These are phyloP conservation scores for Penicillium concentricum DNA, from an alignment of 2,329 filamentous ascomycete genomes.

Conservation along the genomic window DNA sequence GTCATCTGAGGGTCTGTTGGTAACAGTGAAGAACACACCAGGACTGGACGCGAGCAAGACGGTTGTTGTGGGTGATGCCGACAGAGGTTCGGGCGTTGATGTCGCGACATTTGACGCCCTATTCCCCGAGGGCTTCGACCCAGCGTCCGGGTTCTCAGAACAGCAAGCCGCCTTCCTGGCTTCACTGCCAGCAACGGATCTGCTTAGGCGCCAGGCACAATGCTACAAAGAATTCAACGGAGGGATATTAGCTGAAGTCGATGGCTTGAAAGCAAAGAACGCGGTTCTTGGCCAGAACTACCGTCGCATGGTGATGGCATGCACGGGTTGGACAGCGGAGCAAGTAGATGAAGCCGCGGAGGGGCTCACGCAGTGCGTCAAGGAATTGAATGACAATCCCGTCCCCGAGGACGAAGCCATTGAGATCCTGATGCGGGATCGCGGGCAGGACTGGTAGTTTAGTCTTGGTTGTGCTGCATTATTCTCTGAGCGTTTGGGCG, in stretches of 20 bases:
- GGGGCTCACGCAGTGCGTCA: slow-evolving; percentile 78
- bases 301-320: slow-evolving; percentile 80
- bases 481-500: slow-evolving; percentile 21
- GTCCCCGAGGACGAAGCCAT: slow-evolving; percentile 46
- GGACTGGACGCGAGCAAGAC: slow-evolving; percentile 48
- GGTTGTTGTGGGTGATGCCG: slow-evolving; percentile 49
- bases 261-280: slow-evolving; percentile 72
- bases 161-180: slow-evolving; percentile 46
- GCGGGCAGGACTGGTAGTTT: slow-evolving; percentile 45
- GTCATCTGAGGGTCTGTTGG: slow-evolving; percentile 69
- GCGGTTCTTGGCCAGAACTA: slow-evolving; percentile 86
- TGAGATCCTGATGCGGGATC: slow-evolving; percentile 46
- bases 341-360: slow-evolving; percentile 80
- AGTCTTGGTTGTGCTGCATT: slow-evolving; percentile 5
- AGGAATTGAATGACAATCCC: slow-evolving; percentile 66
- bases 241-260: slow-evolving; percentile 65
- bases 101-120: slow-evolving; percentile 35
- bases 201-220: slow-evolving; percentile 66
- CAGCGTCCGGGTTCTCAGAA: slow-evolving; percentile 43
- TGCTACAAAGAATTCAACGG: slow-evolving; percentile 70
- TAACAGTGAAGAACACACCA: slow-evolving; percentile 51
- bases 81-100: slow-evolving; percentile 42
- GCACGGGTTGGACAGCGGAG: slow-evolving; percentile 73
- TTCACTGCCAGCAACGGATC: slow-evolving; percentile 58
- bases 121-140: slow-evolving; percentile 40